A percentile compares a stretch with the other conserved stretches of the same genome.
Evolutionary conservation across 2,329 filamentous ascomycete species (phyloP).

Genomic region (Colletotrichum sp.): DNA sequence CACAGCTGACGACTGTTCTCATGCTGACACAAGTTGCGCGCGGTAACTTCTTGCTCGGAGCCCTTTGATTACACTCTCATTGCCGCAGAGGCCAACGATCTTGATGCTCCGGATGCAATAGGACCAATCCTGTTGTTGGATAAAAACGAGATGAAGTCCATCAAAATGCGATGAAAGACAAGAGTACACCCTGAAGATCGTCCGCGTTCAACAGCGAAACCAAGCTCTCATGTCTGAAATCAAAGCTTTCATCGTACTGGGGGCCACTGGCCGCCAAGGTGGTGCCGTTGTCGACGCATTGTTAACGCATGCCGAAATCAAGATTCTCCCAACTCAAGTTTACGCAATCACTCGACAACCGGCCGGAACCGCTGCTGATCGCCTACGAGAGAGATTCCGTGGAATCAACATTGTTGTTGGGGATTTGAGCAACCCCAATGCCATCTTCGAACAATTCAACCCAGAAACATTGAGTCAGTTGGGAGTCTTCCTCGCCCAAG

Average conservation of each 20-base stretch:
- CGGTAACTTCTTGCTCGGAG: neutral
- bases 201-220: neutral
- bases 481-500: slow-evolving; percentile 27
- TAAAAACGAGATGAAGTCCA: neutral
- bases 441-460: neutral
- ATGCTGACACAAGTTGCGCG: neutral
- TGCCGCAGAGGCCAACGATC: neutral
- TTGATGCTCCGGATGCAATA: neutral
- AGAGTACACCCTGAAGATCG: neutral
- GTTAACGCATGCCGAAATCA: slow-evolving; percentile 33
- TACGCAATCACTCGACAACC: slow-evolving; percentile 54
- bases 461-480: neutral
- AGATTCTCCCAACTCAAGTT: slow-evolving; percentile 42
- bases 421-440: neutral
- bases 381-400: neutral
- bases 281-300: slow-evolving; percentile 31
- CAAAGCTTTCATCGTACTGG: slow-evolving; percentile 26
- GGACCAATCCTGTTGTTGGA: neutral
- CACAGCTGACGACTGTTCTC: neutral
- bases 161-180: neutral
- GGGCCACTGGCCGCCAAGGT: slow-evolving; percentile 35
- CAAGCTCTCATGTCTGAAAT: neutral
- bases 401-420: neutral
- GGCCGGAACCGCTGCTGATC: neutral
- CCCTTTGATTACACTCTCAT: neutral